Evolutionary conservation across 257 asterid genomes (phyloP).

Genomic region (Prunella vulgaris): DNA sequence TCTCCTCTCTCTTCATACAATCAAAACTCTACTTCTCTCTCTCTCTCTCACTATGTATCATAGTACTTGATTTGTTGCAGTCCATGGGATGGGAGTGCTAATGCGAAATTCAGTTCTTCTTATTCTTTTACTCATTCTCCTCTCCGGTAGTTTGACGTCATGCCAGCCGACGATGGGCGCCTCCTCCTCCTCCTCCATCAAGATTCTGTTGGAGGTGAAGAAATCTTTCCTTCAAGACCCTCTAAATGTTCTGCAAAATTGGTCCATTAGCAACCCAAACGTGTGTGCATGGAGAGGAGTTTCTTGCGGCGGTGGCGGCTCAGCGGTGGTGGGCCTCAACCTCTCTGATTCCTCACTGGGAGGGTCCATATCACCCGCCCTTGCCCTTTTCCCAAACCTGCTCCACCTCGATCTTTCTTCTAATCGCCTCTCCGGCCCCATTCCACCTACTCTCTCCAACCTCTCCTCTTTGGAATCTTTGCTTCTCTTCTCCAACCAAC

Average conservation of each 20-base stretch:
- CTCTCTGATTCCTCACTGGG: conserved; percentile 48
- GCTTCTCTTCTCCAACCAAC: conserved; percentile 72
- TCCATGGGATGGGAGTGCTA: neutral
- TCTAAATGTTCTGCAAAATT: conserved; percentile 38
- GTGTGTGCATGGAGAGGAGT: conserved; percentile 71
- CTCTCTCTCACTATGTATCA: neutral
- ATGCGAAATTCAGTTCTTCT: neutral
- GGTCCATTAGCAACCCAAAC: conserved; percentile 45
- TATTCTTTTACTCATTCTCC: neutral
- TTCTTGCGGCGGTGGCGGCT: conserved; percentile 38
- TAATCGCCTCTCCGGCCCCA: conserved; percentile 70
- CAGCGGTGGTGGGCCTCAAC: conserved; percentile 31
- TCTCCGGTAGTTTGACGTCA: conserved; percentile 4
- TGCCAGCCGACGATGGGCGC: neutral
- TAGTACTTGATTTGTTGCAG: too few relatives aligned
- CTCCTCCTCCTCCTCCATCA: conserved; percentile 23
- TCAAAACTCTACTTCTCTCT: neutral
- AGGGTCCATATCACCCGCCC: conserved; percentile 66
- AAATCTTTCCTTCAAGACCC: conserved; percentile 51
- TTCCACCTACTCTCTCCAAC: conserved; percentile 78
- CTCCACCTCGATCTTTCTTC: conserved; percentile 79
- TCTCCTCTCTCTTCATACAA: neutral
- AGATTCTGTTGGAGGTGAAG: conserved; percentile 48
- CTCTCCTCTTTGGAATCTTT: conserved; percentile 58
- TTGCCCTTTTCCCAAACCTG: conserved; percentile 57